Conservation (phyloP, 2,329 filamentous ascomycete genomes). For the Exophiala sp. region DNA sequence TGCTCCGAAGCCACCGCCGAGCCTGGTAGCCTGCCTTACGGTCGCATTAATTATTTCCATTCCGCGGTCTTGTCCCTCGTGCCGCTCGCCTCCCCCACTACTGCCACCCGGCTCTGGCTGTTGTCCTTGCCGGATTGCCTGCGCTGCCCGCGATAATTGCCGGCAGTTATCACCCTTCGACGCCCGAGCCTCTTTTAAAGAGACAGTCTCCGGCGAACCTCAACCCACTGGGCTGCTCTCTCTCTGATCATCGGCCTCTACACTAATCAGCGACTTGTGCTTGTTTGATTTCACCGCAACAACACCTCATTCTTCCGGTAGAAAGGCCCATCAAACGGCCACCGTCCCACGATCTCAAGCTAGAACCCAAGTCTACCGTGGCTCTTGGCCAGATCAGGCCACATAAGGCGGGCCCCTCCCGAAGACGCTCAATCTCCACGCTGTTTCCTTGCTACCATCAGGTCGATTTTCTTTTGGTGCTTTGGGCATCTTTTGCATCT, state of each 20-base stretch:
- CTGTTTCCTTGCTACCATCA: constrained; percentile 10
- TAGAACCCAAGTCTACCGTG: too few species aligned
- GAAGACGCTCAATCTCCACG: constrained; percentile 14
- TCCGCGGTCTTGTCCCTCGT: too few species aligned
- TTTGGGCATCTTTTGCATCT: neutral
- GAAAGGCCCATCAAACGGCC: too few species aligned
- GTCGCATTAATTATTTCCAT: too few species aligned
- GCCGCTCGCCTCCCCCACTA: neutral
- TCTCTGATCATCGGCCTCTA: too few species aligned
- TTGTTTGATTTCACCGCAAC: too few species aligned
- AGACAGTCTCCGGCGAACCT: neutral
- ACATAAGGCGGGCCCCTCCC: constrained; percentile 15
- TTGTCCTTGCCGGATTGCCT: constrained; percentile 6
- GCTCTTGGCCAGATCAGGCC: constrained; percentile 25
- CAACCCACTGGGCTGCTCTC: too few species aligned
- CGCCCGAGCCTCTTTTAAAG: neutral
- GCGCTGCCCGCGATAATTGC: neutral
- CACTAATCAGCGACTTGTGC: too few species aligned
- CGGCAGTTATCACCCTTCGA: neutral
- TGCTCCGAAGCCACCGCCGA: too few species aligned
- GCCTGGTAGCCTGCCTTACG: too few species aligned
- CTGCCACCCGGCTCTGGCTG: neutral
- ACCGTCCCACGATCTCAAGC: neutral
- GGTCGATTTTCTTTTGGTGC: neutral
- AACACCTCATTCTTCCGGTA: too few species aligned